Conservation (phyloP, 2,329 filamentous ascomycete species). For the Pseudohalonectria lignicola region DNA sequence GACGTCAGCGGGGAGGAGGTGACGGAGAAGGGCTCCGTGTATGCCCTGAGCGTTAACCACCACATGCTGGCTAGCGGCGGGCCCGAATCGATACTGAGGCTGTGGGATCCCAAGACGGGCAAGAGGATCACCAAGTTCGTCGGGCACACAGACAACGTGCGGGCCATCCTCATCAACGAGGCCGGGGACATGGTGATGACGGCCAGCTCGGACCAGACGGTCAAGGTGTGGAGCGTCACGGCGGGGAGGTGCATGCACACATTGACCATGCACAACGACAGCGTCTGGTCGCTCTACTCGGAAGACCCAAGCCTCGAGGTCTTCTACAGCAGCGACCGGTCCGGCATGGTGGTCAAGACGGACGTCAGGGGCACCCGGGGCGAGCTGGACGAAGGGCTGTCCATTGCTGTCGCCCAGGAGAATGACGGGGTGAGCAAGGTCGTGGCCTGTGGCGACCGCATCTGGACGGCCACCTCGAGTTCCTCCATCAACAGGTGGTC, state of each 20-base stretch:
- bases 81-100: slow-evolving; percentile 80
- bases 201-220: slow-evolving; percentile 88
- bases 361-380: slow-evolving; percentile 65
- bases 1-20: slow-evolving; percentile 75
- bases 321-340: slow-evolving; percentile 92
- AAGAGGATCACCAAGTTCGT: slow-evolving; percentile 93
- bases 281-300: slow-evolving; percentile 92
- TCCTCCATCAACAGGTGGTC: slow-evolving; percentile 90
- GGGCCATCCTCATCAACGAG: slow-evolving; percentile 81
- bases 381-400: slow-evolving; percentile 79
- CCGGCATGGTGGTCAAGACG: slow-evolving; percentile 90
- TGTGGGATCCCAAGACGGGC: slow-evolving; percentile 85
- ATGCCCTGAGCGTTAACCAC: slow-evolving; percentile 71
- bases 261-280: slow-evolving; percentile 97
- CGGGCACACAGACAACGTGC: slow-evolving; percentile 89
- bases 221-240: slow-evolving; percentile 96
- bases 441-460: slow-evolving; percentile 58
- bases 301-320: slow-evolving; percentile 74
- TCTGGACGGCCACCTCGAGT: slow-evolving; percentile 84
- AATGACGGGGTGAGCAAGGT: slow-evolving; percentile 68
- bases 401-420: slow-evolving; percentile 84
- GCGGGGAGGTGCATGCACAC: slow-evolving; percentile 96
- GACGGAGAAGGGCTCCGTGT: slow-evolving; percentile 86
- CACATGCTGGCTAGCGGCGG: slow-evolving; percentile 84
- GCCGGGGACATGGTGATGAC: slow-evolving; percentile 87